phyloP scores from a whole-genome alignment of 495 filamentous ascomycete species.

The Penicillium nucicola region DNA sequence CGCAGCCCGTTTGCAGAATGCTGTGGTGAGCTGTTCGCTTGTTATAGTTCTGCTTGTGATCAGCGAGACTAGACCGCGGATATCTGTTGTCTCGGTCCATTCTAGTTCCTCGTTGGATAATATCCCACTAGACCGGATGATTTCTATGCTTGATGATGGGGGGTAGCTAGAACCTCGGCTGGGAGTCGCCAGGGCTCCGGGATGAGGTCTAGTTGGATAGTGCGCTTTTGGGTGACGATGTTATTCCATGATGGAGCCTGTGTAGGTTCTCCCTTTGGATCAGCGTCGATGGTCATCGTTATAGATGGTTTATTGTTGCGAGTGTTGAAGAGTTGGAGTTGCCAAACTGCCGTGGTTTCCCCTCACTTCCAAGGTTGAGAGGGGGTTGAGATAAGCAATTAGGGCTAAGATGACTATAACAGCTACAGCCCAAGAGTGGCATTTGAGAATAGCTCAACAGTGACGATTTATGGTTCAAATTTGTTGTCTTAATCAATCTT shows the following conservation, averaged over 20 bases:
- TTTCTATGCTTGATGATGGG: constrained; percentile 12
- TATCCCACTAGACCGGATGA: constrained; percentile 27
- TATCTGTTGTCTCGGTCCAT: constrained; percentile 46
- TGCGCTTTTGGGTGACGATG: constrained; percentile 11
- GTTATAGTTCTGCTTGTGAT: constrained; percentile 2
- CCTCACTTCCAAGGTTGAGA: too few species aligned
- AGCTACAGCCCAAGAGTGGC: too few species aligned
- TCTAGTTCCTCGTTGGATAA: constrained; percentile 43
- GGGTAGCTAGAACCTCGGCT: not conserved
- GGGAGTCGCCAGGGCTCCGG: constrained; percentile 22
- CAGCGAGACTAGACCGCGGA: constrained; percentile 34
- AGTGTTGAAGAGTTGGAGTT: too few species aligned
- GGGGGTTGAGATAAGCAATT: too few species aligned
- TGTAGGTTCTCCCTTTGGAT: not conserved
- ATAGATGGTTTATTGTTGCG: not conserved
- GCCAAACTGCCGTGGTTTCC: too few species aligned
- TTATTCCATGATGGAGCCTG: constrained; percentile 3
- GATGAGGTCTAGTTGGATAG: constrained; percentile 19
- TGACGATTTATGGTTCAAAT: too few species aligned
- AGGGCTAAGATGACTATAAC: too few species aligned
- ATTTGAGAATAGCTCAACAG: too few species aligned
- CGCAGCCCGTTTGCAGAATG: constrained; percentile 57
- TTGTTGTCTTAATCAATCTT: too few species aligned
- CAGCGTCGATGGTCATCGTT: constrained; percentile 1
- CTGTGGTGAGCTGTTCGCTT: constrained; percentile 38